Conservation (phyloP, 257 asterid genomes). For the Haberlea rhodopensis region DNA sequence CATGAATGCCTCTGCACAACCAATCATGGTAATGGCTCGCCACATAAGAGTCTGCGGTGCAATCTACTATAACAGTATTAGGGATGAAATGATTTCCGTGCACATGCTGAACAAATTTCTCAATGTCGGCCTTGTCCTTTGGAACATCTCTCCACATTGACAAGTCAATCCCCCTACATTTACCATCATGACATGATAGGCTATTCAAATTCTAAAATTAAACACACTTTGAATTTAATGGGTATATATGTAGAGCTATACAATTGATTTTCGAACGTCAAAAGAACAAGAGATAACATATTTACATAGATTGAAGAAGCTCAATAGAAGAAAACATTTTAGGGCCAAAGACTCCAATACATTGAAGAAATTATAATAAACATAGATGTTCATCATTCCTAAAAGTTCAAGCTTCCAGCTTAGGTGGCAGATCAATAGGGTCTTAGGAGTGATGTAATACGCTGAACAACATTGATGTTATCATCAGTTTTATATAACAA, state of each 20-base stretch:
- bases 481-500: too few relatives aligned
- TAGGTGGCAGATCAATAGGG: too few relatives aligned
- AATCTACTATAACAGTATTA: slow-evolving; percentile 85
- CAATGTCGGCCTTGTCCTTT: slow-evolving; percentile 63
- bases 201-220: slow-evolving; percentile 3
- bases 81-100: slow-evolving; percentile 92
- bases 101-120: slow-evolving; percentile 85
- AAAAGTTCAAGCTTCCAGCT: too few relatives aligned
- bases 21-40: slow-evolving; percentile 86
- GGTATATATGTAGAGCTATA: too few relatives aligned
- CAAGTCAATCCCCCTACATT: slow-evolving; percentile 85
- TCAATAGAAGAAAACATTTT: too few relatives aligned
- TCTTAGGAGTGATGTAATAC: too few relatives aligned
- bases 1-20: slow-evolving; percentile 93
- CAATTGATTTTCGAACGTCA: not conserved
- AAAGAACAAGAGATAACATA: not conserved
- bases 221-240: too few relatives aligned
- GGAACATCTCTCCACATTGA: slow-evolving; percentile 77
- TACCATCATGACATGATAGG: slow-evolving; percentile 7
- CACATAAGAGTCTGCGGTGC: slow-evolving; percentile 82
- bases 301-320: not conserved
- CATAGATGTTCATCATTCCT: too few relatives aligned
- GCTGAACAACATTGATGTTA: too few relatives aligned
- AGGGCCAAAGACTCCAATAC: too few relatives aligned
- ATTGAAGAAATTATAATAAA: too few relatives aligned